phyloP scores from a whole-genome alignment of 2,329 filamentous ascomycete species.

The Verticillium dahliae region DNA sequence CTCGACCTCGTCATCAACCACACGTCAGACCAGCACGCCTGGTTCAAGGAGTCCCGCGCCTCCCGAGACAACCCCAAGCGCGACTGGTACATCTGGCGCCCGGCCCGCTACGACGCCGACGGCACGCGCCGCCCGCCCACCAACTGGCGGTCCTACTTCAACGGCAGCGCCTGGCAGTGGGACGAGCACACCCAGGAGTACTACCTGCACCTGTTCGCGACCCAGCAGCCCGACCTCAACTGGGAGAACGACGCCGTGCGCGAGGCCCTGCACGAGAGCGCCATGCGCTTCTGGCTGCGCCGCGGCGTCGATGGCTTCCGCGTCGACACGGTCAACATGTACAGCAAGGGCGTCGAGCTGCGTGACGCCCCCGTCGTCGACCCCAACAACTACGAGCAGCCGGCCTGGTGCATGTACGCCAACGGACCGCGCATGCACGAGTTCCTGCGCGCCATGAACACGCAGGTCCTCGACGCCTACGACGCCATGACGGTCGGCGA shows the following conservation, averaged over 20 bases:
- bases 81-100: constrained; percentile 61
- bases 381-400: constrained; percentile 38
- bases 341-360: constrained; percentile 55
- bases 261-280: constrained; percentile 61
- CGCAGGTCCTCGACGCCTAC: constrained; percentile 47
- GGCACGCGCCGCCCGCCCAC: constrained; percentile 65
- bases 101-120: constrained; percentile 43
- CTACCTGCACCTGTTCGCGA: constrained; percentile 70
- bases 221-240: constrained; percentile 77
- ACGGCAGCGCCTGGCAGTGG: constrained; percentile 60
- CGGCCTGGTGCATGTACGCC: constrained; percentile 50
- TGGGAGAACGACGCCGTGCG: constrained; percentile 68
- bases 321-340: constrained; percentile 70
- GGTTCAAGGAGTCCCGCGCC: constrained; percentile 62
- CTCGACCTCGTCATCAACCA: constrained; percentile 76
- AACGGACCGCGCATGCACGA: constrained; percentile 66
- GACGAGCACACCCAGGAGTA: constrained; percentile 69
- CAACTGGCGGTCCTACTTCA: constrained; percentile 64
- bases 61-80: constrained; percentile 57
- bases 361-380: constrained; percentile 52
- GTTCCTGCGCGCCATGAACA: constrained; percentile 60
- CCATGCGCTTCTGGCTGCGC: constrained; percentile 75
- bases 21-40: constrained; percentile 63
- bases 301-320: constrained; percentile 67
- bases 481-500: constrained; percentile 67